These are phyloP conservation scores for Picochlorum sp. DNA, from an alignment of 139 green algal genomes.

Conservation along the genomic window DNA sequence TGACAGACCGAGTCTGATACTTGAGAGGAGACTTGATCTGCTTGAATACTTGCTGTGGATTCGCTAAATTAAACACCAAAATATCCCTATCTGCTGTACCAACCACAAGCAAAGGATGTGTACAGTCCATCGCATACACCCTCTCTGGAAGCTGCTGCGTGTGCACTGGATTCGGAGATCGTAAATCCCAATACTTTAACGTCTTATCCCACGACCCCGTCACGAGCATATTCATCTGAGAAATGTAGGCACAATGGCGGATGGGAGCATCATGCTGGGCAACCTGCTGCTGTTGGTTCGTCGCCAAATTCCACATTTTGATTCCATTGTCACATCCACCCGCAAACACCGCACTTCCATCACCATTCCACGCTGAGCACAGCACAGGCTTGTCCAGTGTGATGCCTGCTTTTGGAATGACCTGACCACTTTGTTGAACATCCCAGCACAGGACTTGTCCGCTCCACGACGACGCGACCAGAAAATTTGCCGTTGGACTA, in stretches of 20 bases:
- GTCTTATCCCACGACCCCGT: conserved; percentile 66
- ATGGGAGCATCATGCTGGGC: conserved; percentile 82
- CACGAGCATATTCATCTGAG: conserved; percentile 65
- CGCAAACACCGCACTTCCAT: conserved; percentile 70
- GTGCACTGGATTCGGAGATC: conserved; percentile 52
- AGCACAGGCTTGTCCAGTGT: conserved; percentile 74
- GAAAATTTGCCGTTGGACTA: conserved; percentile 72
- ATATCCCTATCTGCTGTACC: conserved; percentile 65
- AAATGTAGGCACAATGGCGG: conserved; percentile 53
- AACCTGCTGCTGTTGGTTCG: conserved; percentile 69
- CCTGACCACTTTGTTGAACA: conserved; percentile 48
- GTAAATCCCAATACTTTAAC: conserved; percentile 69
- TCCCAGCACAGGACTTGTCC: conserved; percentile 70
- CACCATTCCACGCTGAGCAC: conserved; percentile 72
- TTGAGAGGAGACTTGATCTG: conserved; percentile 84
- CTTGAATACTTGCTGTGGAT: conserved; percentile 69
- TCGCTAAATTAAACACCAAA: conserved; percentile 64
- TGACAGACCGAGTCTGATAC: conserved; percentile 87
- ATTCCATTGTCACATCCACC: conserved; percentile 85
- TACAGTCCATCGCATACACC: conserved; percentile 78
- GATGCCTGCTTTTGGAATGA: conserved; percentile 72
- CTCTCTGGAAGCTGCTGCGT: conserved; percentile 75
- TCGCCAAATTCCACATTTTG: conserved; percentile 88
- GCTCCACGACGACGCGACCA: conserved; percentile 70
- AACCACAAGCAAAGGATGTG: conserved; percentile 57